phyloP scores from a whole-genome alignment of 1,284 basidiomycete species.

The Heterobasidion occidentale region DNA sequence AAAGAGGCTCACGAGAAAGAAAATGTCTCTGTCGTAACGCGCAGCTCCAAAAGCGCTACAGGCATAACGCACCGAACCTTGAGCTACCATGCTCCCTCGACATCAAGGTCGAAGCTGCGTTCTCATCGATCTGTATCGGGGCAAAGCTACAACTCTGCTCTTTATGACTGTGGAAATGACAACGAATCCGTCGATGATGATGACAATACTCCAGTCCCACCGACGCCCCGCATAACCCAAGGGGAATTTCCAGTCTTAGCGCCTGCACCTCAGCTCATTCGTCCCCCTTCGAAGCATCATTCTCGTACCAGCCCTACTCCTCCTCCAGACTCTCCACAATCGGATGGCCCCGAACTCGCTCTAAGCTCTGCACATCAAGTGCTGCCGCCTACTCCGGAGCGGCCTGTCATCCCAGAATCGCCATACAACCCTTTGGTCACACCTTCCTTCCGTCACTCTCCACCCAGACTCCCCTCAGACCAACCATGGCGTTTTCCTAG shows the following conservation, averaged over 20 bases:
- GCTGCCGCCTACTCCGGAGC: slow-evolving; percentile 14
- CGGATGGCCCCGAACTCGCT: slow-evolving; percentile 7
- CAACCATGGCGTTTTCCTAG: slow-evolving; percentile 73
- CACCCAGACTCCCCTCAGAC: slow-evolving; percentile 58
- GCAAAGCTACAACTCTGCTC: slow-evolving; percentile 3
- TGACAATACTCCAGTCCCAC: slow-evolving; percentile 4
- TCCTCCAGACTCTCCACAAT: slow-evolving; percentile 11
- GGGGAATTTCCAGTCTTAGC: slow-evolving; percentile 6
- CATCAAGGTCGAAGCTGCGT: slow-evolving; percentile 8
- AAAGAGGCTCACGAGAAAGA: slow-evolving; percentile 13
- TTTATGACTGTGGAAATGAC: slow-evolving; percentile 10
- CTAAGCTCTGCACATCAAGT: slow-evolving; percentile 1
- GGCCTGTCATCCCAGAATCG: slow-evolving; percentile 42
- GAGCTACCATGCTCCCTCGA: neutral
- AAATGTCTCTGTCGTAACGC: slow-evolving; percentile 7
- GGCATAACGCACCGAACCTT: slow-evolving; percentile 1
- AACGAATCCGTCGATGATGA: slow-evolving; percentile 11
- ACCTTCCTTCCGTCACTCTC: slow-evolving; percentile 68
- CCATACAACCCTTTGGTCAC: slow-evolving; percentile 67
- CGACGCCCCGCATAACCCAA: slow-evolving; percentile 10
- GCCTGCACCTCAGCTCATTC: slow-evolving; percentile 6
- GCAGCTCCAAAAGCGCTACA: neutral
- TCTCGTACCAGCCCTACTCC: slow-evolving; percentile 11
- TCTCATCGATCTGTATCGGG: slow-evolving; percentile 11
- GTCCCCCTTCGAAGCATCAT: slow-evolving; percentile 3